Evolutionary conservation across 768 basidiomycete species (phyloP).

Genomic region (Phanerochaete sordida): DNA sequence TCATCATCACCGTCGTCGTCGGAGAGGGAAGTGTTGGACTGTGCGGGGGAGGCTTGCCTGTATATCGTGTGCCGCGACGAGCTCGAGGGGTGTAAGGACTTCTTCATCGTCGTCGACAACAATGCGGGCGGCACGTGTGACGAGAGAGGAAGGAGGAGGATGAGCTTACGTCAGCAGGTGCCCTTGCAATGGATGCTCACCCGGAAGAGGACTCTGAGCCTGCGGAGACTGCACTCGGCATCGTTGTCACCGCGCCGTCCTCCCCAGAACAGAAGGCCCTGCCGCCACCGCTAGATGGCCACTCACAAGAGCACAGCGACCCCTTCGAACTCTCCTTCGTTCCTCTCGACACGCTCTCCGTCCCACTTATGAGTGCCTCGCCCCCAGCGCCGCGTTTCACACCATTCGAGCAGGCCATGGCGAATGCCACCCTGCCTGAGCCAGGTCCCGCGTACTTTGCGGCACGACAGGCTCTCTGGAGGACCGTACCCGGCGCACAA

Average conservation of each 20-base stretch:
- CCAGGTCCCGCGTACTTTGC: conserved; percentile 64
- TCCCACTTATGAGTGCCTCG: conserved; percentile 7
- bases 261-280: conserved; percentile 14
- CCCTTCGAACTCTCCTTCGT: background rate
- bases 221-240: background rate
- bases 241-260: conserved; percentile 22
- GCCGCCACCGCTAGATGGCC: background rate
- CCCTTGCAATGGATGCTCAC: conserved; percentile 4
- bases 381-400: conserved; percentile 6
- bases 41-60: conserved; percentile 42
- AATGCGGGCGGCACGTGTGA: conserved; percentile 16
- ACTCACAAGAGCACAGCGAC: background rate
- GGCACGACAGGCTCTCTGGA: conserved; percentile 64
- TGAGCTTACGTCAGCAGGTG: conserved; percentile 18
- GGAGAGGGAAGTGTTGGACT: conserved; percentile 76
- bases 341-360: conserved; percentile 2
- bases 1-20: conserved; percentile 69
- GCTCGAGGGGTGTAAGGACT: conserved; percentile 19
- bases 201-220: conserved; percentile 1
- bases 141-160: conserved; percentile 2
- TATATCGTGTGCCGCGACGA: conserved; percentile 29
- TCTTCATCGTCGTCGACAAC: conserved; percentile 16
- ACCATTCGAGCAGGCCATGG: conserved; percentile 39
- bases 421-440: conserved; percentile 42
- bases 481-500: conserved; percentile 28